Evolutionary conservation across 306 rosid species (phyloP).

Genomic region (Gleditsia sinensis): DNA sequence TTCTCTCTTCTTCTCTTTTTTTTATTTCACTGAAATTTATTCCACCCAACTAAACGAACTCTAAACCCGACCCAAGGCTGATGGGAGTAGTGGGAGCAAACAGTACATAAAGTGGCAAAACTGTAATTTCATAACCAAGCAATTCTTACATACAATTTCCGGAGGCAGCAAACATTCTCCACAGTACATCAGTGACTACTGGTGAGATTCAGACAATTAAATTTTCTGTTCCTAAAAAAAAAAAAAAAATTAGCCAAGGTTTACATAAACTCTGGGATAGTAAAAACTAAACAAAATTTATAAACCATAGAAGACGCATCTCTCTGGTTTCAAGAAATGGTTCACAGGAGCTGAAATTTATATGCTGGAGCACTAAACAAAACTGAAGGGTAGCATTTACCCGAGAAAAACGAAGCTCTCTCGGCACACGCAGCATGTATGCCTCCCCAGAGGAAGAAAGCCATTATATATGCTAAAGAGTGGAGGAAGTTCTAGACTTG

Average conservation of each 20-base stretch:
- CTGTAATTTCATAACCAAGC: neutral
- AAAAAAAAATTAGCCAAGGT: neutral
- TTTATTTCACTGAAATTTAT: no score
- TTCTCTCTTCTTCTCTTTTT: no score
- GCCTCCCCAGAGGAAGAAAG: slow-evolving; percentile 18
- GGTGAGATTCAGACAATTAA: neutral
- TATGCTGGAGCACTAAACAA: slow-evolving; percentile 20
- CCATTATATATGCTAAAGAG: slow-evolving; percentile 40
- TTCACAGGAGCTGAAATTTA: neutral
- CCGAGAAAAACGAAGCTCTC: slow-evolving; percentile 24
- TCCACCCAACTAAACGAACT: no score
- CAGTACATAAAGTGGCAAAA: no score
- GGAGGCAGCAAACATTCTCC: neutral
- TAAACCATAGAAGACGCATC: neutral
- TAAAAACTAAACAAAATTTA: neutral
- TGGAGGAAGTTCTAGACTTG: slow-evolving; percentile 71
- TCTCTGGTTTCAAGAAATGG: slow-evolving; percentile 8
- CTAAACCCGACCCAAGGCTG: no score
- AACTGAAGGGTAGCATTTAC: slow-evolving; percentile 35
- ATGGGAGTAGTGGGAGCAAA: no score
- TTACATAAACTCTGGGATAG: neutral
- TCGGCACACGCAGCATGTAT: neutral
- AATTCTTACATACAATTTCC: neutral
- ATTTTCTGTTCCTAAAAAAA: neutral
- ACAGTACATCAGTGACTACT: neutral